Conservation (phyloP, 2,329 filamentous ascomycete genomes). For the Venturia effusa region DNA sequence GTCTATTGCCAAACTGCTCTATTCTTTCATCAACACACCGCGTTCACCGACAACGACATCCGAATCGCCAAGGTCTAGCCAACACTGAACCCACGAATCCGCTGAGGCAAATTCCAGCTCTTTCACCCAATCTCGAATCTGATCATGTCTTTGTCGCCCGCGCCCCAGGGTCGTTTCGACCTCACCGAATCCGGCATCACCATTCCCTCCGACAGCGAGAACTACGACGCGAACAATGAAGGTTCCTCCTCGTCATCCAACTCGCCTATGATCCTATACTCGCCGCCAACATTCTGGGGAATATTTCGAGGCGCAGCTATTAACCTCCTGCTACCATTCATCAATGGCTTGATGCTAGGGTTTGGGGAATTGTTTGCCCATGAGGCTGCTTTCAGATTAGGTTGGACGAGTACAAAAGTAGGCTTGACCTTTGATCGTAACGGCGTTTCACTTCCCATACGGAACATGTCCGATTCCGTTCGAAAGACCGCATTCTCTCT, state of each 20-base stretch:
- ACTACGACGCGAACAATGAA: constrained; percentile 56
- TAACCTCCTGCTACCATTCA: constrained; percentile 87
- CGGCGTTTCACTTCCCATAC: neutral
- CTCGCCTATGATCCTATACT: constrained; percentile 71
- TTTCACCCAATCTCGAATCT: neutral
- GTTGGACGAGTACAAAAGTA: constrained; percentile 93
- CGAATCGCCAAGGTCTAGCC: neutral
- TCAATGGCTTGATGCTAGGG: constrained; percentile 96
- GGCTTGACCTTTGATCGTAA: constrained; percentile 17
- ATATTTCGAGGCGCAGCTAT: constrained; percentile 82
- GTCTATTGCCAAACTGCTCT: neutral
- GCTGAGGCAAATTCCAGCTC: neutral
- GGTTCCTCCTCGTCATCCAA: constrained; percentile 44
- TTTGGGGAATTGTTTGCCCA: constrained; percentile 96
- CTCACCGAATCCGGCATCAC: constrained; percentile 65
- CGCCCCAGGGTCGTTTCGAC: constrained; percentile 28
- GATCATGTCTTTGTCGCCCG: neutral
- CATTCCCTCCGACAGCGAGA: constrained; percentile 73
- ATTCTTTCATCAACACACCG: neutral
- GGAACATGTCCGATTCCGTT: neutral
- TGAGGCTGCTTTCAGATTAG: constrained; percentile 83
- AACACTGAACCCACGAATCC: neutral
- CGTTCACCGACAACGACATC: neutral
- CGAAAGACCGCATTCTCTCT: neutral
- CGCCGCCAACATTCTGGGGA: constrained; percentile 77